These are phyloP conservation scores for Hyphodiscus sp. DNA, from an alignment of 2,329 filamentous ascomycete genomes.

Conservation along the genomic window DNA sequence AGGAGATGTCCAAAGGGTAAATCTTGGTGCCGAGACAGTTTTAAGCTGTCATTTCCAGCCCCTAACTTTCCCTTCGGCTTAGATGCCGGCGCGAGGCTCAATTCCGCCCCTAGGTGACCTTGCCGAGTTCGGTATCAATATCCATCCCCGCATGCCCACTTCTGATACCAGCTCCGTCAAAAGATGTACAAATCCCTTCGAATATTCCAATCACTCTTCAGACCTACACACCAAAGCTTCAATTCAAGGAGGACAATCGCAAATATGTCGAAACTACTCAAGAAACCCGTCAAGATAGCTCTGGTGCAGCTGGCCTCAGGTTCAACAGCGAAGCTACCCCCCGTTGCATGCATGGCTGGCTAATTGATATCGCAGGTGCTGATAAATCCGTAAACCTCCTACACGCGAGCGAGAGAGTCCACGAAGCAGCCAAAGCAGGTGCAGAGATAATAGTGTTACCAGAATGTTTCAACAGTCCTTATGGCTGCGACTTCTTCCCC, in stretches of 20 bases:
- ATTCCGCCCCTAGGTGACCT: neutral
- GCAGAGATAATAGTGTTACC: conserved; percentile 87
- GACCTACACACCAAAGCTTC: neutral
- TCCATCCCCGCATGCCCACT: neutral
- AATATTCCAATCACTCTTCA: conserved; percentile 5
- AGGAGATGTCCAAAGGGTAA: no score
- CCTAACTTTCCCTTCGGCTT: neutral
- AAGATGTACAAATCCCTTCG: neutral
- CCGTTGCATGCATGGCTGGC: conserved; percentile 16
- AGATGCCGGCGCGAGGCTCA: neutral
- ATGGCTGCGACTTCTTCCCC: conserved; percentile 58
- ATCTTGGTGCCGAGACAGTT: no score
- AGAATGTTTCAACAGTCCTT: conserved; percentile 98
- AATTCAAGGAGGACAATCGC: conserved; percentile 8
- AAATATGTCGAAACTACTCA: conserved; percentile 45
- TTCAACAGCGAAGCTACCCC: conserved; percentile 26
- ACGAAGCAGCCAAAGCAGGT: conserved; percentile 68
- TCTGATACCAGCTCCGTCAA: neutral
- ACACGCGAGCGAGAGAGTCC: conserved; percentile 74
- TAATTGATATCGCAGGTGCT: conserved; percentile 42
- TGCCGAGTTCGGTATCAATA: neutral
- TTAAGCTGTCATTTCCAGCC: no score
- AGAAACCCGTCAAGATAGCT: conserved; percentile 71
- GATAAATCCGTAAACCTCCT: conserved; percentile 83
- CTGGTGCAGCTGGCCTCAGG: conserved; percentile 75